These are phyloP conservation scores for Mycosphaerella arachidis DNA, from an alignment of 2,329 filamentous ascomycete genomes.

Conservation along the genomic window DNA sequence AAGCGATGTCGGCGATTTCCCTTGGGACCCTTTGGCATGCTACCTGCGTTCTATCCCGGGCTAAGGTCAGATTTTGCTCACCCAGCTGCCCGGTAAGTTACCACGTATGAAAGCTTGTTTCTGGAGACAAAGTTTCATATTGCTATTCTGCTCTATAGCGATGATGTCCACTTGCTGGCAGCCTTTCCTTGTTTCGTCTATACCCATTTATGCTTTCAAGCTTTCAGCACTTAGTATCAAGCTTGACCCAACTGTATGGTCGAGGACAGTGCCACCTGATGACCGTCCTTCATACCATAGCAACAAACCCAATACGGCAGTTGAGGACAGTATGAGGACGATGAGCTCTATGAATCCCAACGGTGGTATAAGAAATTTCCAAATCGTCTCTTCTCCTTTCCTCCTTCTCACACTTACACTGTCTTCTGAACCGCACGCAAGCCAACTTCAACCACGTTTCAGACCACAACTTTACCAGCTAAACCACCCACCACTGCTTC, in stretches of 20 bases:
- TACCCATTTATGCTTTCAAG: neutral
- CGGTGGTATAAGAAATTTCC: neutral
- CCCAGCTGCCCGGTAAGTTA: neutral
- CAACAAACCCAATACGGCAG: too few species aligned
- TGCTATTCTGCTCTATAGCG: neutral
- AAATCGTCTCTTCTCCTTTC: neutral
- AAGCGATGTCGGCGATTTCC: neutral
- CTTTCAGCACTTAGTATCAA: too few species aligned
- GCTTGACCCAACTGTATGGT: too few species aligned
- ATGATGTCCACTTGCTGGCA: neutral
- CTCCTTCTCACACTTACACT: neutral
- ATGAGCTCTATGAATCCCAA: neutral
- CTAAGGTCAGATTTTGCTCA: neutral
- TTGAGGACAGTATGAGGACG: neutral
- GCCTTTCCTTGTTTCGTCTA: neutral
- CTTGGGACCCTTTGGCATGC: neutral
- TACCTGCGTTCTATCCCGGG: too few species aligned
- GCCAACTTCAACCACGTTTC: slow-evolving; percentile 11
- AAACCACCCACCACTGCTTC: neutral
- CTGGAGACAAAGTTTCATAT: neutral
- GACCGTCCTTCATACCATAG: too few species aligned
- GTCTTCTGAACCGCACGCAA: neutral
- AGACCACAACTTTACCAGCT: slow-evolving; percentile 14
- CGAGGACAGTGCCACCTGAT: too few species aligned
- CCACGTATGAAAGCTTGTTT: neutral